These are phyloP conservation scores for Oleoguttula mirabilis DNA, from an alignment of 495 filamentous ascomycete species.

Conservation along the genomic window DNA sequence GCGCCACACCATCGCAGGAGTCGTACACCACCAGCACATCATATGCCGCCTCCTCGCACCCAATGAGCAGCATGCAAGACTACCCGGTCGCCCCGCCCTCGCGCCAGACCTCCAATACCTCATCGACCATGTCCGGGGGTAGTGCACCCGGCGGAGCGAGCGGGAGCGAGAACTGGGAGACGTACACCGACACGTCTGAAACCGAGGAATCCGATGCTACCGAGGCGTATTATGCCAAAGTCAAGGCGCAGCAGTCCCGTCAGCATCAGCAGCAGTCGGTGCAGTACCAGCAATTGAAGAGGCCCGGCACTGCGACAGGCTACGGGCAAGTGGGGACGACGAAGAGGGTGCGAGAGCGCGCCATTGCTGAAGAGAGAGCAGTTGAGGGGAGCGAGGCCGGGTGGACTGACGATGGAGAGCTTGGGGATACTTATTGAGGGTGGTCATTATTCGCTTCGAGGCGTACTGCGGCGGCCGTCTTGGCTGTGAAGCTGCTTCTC, in stretches of 20 bases:
- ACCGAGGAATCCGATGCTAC: constrained; percentile 44
- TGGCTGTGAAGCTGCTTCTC: no score
- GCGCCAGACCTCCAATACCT: constrained; percentile 20
- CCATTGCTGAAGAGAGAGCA: constrained; percentile 23
- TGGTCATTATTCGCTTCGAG: no score
- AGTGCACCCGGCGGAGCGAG: constrained; percentile 43
- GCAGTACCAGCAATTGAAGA: constrained; percentile 48
- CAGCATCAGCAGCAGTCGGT: constrained; percentile 13
- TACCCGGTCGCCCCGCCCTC: constrained; percentile 17
- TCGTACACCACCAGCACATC: constrained; percentile 6
- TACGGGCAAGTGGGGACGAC: constrained; percentile 23
- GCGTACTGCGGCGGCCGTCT: no score
- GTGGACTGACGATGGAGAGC: constrained; percentile 31
- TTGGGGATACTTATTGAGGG: constrained; percentile 19
- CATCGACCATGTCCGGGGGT: constrained; percentile 6
- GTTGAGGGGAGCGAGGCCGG: constrained; percentile 32
- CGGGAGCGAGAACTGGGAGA: constrained; percentile 93
- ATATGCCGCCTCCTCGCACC: constrained; percentile 5
- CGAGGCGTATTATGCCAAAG: constrained; percentile 67
- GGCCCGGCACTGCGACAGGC: constrained; percentile 32
- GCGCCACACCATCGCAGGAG: constrained; percentile 25
- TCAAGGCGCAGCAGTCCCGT: constrained; percentile 29
- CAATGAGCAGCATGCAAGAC: constrained; percentile 5
- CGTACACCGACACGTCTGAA: constrained; percentile 64
- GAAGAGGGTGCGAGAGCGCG: constrained; percentile 19